Evolutionary conservation across 1,284 basidiomycete genomes (phyloP).

Genomic region (Cryptococcus sp.): DNA sequence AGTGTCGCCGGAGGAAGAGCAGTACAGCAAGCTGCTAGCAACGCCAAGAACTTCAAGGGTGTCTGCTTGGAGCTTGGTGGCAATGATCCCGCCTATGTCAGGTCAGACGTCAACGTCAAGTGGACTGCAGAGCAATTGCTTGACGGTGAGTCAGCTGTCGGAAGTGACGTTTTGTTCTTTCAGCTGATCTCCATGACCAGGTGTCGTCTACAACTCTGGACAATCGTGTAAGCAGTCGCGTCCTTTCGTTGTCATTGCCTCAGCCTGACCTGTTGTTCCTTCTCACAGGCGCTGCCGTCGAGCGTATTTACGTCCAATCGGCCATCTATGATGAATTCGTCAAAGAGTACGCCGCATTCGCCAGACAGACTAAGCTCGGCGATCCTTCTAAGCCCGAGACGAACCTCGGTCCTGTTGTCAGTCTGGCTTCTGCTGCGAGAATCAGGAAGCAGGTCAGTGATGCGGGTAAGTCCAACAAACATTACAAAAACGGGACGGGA

Average conservation of each 20-base stretch:
- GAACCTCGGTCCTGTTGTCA: constrained; percentile 88
- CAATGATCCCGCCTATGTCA: constrained; percentile 76
- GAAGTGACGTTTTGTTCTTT: neutral
- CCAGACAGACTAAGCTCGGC: constrained; percentile 80
- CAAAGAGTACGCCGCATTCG: constrained; percentile 68
- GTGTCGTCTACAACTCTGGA: constrained; percentile 92
- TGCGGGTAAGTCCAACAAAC: constrained; percentile 61
- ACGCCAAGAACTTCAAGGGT: constrained; percentile 68
- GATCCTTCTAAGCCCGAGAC: constrained; percentile 75
- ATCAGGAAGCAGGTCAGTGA: constrained; percentile 84
- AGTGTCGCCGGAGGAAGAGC: constrained; percentile 62
- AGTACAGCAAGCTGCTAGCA: constrained; percentile 53
- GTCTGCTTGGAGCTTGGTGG: constrained; percentile 77
- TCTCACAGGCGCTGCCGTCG: constrained; percentile 44
- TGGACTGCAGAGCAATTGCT: constrained; percentile 84
- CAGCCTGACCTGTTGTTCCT: neutral
- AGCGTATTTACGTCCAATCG: constrained; percentile 94
- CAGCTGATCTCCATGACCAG: constrained; percentile 50
- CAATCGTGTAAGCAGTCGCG: constrained; percentile 64
- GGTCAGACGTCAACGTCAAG: constrained; percentile 77
- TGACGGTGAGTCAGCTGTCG: constrained; percentile 63
- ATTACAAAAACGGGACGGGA: constrained; percentile 1
- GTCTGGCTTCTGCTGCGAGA: constrained; percentile 74
- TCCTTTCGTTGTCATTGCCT: neutral
- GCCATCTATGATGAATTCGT: constrained; percentile 80